These are phyloP conservation scores for Lentinula edodes DNA, from an alignment of 768 basidiomycete genomes.

Conservation along the genomic window DNA sequence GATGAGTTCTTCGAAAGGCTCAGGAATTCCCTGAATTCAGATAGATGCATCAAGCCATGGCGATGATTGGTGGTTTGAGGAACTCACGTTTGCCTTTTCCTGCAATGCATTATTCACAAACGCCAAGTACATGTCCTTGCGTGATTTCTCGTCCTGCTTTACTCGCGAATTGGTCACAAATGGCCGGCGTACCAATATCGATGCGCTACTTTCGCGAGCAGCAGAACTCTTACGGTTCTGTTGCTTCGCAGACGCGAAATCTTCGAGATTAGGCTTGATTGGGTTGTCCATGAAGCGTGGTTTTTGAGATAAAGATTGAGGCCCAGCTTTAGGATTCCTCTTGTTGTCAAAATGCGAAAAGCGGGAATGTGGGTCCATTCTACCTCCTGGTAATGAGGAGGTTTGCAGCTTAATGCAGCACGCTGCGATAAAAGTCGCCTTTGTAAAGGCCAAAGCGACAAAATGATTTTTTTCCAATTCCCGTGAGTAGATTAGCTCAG, in stretches of 20 bases:
- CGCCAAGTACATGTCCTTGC: constrained; percentile 79
- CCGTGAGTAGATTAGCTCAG: neutral
- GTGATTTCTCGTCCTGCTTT: constrained; percentile 69
- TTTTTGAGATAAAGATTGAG: constrained; percentile 32
- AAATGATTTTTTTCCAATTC: neutral
- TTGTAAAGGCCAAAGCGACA: neutral
- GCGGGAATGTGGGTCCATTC: constrained; percentile 77
- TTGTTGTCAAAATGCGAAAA: constrained; percentile 67
- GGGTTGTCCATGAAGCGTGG: constrained; percentile 39
- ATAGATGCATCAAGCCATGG: constrained; percentile 10
- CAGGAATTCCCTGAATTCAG: constrained; percentile 53
- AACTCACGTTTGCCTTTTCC: constrained; percentile 63
- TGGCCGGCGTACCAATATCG: constrained; percentile 38
- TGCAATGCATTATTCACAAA: constrained; percentile 79
- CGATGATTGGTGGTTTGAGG: neutral
- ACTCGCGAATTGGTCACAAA: constrained; percentile 78
- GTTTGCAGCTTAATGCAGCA: neutral
- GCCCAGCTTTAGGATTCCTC: constrained; percentile 63
- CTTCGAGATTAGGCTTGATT: constrained; percentile 37
- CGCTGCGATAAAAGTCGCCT: neutral
- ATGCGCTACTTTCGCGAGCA: constrained; percentile 18
- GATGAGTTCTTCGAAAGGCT: constrained; percentile 85
- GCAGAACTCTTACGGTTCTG: neutral
- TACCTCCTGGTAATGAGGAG: neutral
- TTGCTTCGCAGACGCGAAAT: constrained; percentile 22